Conservation (phyloP, 306 rosid genomes). For the Dalbergia cultrata region DNA sequence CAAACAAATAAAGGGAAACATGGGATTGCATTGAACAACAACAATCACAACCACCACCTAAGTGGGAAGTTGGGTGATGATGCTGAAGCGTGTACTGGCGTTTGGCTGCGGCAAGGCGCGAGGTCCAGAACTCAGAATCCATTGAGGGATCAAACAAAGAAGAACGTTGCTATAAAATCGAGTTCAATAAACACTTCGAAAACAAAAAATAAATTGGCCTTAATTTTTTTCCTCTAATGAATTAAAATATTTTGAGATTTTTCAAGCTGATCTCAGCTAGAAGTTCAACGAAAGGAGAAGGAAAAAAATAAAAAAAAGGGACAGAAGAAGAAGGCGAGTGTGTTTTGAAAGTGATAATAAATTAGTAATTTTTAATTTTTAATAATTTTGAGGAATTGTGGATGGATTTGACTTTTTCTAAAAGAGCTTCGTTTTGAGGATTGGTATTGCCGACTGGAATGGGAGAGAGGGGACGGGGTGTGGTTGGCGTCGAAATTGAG, state of each 20-base stretch:
- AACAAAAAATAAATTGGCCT: neutral
- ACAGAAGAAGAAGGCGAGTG: neutral
- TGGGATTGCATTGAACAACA: neutral
- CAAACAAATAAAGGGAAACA: neutral
- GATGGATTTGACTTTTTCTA: constrained; percentile 56
- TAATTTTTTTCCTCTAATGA: neutral
- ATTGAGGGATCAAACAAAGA: constrained; percentile 59
- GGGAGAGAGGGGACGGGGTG: constrained; percentile 38
- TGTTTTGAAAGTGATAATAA: neutral
- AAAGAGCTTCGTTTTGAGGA: neutral
- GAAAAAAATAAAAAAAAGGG: neutral
- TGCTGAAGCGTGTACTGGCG: constrained; percentile 82
- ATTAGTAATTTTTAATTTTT: neutral
- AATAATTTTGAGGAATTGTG: neutral
- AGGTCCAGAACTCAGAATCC: constrained; percentile 97
- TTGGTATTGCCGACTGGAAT: constrained; percentile 46
- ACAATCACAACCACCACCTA: constrained; percentile 57
- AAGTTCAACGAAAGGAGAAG: constrained; percentile 13
- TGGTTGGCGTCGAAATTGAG: constrained; percentile 48
- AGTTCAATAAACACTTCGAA: neutral
- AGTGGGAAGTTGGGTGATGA: constrained; percentile 75
- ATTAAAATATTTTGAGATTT: constrained; percentile 32
- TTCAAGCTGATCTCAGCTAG: constrained; percentile 38
- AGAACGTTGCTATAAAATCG: constrained; percentile 14
- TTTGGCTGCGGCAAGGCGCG: constrained; percentile 96